Evolutionary conservation across 805 yeast genomes (phyloP), one percentile per base, ranked within the genome.

Genomic region (Candida lessepsii): DNA sequence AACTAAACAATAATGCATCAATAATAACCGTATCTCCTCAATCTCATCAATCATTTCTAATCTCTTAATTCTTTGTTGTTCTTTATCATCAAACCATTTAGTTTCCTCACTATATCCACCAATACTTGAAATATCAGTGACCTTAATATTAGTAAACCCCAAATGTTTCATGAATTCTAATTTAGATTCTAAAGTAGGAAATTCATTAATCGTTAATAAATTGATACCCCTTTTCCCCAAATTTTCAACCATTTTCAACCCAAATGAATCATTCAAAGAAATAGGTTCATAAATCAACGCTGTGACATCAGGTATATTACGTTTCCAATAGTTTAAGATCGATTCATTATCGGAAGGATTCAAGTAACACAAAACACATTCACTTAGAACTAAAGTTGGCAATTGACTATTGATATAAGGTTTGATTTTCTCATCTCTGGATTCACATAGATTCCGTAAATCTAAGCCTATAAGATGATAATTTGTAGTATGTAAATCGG

Each of bases 301-400:
- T 2, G 63, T 45, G 36, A 39, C 61, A 53, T 30, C 30, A 16
- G 33, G 26, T 24, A 74, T 51, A n/a, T 35, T 23, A 0, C 44
- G 33, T 3, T 49, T 51, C 61, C 82, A 72, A 51, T 69, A 72
- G 2, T 53, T 38, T 3, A 85, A 45, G 3, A 82, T 70, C 23
- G 59, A 53, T 23, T 47, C 51, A 17, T 83, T 73, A 16, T 72
- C 74, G 9, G 62, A 63, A 1, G 82, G 78, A 3, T 73, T 65
- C 45, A 84, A 51, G 54, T 85, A 85, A 54, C 95, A 86, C 25
- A 86, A 62, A 25, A 86, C 86, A 60, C 93, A 86, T 56, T 85
- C 95, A 46, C 86, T 78, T 14, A 85, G 55, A 2, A 86, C 58
- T 11, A 86, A 51, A 0, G 93, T 84, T 7, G 86, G 86, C 3